These are phyloP conservation scores for Pseudonectria foliicola DNA, from an alignment of 2,329 filamentous ascomycete species.

Conservation along the genomic window DNA sequence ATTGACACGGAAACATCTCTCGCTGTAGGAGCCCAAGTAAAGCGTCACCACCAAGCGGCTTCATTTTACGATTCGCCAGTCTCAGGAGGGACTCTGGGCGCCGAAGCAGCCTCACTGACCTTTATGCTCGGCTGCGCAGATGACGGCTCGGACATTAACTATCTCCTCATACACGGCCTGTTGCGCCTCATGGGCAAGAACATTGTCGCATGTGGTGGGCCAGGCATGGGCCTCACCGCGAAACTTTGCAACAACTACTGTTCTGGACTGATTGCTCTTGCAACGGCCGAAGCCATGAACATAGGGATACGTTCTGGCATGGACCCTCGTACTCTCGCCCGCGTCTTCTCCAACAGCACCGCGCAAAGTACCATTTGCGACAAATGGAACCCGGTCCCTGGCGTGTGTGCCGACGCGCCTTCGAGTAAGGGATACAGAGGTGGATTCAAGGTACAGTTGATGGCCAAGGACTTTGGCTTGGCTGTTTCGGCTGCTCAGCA, in stretches of 20 bases:
- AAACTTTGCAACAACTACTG: slow-evolving; percentile 12
- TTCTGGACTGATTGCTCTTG: slow-evolving; percentile 7
- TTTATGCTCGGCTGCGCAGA: slow-evolving; percentile 5
- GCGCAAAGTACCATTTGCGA: slow-evolving; percentile 9
- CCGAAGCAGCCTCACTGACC: slow-evolving; percentile 2
- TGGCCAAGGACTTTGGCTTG: slow-evolving; percentile 9
- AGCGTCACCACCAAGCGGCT: neutral
- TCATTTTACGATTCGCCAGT: slow-evolving; percentile 8
- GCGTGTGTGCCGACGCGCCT: slow-evolving; percentile 4
- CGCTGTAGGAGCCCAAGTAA: neutral
- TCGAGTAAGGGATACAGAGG: slow-evolving; percentile 7
- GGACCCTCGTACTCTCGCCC: slow-evolving; percentile 5
- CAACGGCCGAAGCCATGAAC: slow-evolving; percentile 9
- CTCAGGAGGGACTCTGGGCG: slow-evolving; percentile 5
- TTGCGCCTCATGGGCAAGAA: slow-evolving; percentile 3
- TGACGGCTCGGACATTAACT: neutral
- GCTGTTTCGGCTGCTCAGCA: slow-evolving; percentile 3
- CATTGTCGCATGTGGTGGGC: slow-evolving; percentile 12
- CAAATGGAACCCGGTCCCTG: slow-evolving; percentile 8
- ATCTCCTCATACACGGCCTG: neutral
- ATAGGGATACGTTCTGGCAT: slow-evolving; percentile 8
- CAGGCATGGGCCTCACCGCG: slow-evolving; percentile 5
- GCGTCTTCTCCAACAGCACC: slow-evolving; percentile 5
- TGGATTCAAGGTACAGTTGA: slow-evolving; percentile 10
- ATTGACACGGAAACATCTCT: slow-evolving; percentile 4